Percentiles rank a stretch among this genome's conserved stretches.
Evolutionary conservation across 768 basidiomycete species (phyloP).

Genomic region (Termitomyces bulborhizus): DNA sequence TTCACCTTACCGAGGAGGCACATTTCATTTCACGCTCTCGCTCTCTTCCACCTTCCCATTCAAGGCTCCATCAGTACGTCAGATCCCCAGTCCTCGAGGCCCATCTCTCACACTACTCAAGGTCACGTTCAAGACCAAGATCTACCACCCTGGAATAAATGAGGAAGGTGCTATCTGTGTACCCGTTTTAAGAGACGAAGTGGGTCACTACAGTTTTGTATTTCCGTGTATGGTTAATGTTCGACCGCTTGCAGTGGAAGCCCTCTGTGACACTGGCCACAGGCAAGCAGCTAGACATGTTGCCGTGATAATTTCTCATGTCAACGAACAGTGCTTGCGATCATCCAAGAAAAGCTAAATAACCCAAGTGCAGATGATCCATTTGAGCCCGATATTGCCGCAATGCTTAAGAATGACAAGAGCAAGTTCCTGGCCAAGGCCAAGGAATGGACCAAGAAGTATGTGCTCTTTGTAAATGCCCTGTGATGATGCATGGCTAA

Average conservation of each 20-base stretch:
- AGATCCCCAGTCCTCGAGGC: slow-evolving; percentile 1
- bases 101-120: slow-evolving; percentile 21
- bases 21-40: slow-evolving; percentile 66
- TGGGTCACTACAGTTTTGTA: slow-evolving; percentile 24
- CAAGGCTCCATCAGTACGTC: slow-evolving; percentile 70
- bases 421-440: slow-evolving; percentile 68
- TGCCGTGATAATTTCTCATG: neutral
- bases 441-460: slow-evolving; percentile 87
- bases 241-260: slow-evolving; percentile 61
- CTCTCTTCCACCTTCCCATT: slow-evolving; percentile 83
- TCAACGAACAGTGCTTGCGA: slow-evolving; percentile 50
- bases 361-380: slow-evolving; percentile 87
- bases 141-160: slow-evolving; percentile 89
- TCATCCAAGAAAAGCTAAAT: slow-evolving; percentile 81
- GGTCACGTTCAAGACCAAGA: slow-evolving; percentile 67
- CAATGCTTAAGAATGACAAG: slow-evolving; percentile 76
- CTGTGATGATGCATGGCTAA: slow-evolving; percentile 3
- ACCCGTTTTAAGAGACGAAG: slow-evolving; percentile 79
- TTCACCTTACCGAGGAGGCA: slow-evolving; percentile 81
- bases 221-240: slow-evolving; percentile 1
- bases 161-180: slow-evolving; percentile 86
- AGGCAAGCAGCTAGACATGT: slow-evolving; percentile 32
- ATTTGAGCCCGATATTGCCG: slow-evolving; percentile 83
- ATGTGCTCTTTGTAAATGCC: slow-evolving; percentile 18
- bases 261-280: slow-evolving; percentile 70